Conservation (phyloP, 495 filamentous ascomycete genomes). For the Cercophora samala region DNA sequence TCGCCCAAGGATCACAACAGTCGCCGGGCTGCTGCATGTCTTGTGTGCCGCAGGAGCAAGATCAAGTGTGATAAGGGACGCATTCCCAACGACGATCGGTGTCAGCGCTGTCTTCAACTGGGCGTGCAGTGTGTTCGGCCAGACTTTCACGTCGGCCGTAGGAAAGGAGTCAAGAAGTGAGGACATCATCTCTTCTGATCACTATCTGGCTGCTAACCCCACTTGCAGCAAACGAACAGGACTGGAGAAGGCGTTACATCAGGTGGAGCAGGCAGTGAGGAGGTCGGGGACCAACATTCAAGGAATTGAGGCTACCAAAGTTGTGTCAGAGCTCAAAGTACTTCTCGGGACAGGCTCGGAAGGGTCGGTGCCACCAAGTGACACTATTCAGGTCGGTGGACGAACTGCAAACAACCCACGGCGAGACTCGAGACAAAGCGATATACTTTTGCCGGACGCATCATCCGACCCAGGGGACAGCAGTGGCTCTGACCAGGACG, state of each 20-base stretch:
- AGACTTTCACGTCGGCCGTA: constrained; percentile 64
- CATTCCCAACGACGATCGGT: constrained; percentile 45
- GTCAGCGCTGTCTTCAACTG: constrained; percentile 60
- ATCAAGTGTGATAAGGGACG: constrained; percentile 58
- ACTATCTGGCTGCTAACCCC: constrained; percentile 11
- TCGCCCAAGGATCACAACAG: constrained; percentile 30
- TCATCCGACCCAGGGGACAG: constrained; percentile 34
- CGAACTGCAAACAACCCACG: constrained; percentile 11
- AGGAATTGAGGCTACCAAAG: constrained; percentile 51
- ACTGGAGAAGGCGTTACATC: constrained; percentile 67
- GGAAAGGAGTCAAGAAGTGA: constrained; percentile 74
- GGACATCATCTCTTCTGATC: constrained; percentile 23
- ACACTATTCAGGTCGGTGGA: constrained; percentile 12
- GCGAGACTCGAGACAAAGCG: constrained; percentile 18
- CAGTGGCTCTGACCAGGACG: constrained; percentile 33
- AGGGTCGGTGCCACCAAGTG: constrained; percentile 13
- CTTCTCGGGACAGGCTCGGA: constrained; percentile 42
- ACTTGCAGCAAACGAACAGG: constrained; percentile 63
- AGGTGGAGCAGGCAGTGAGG: constrained; percentile 69
- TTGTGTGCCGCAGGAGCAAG: constrained; percentile 66
- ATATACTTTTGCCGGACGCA: constrained; percentile 28
- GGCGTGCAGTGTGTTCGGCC: constrained; percentile 61
- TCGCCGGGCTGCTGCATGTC: constrained; percentile 54
- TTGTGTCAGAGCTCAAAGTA: constrained; percentile 54
- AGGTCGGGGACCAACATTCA: constrained; percentile 51